Evolutionary conservation across 2,329 filamentous ascomycete genomes (phyloP).

Genomic region (Hypoxylon rubiginosum): DNA sequence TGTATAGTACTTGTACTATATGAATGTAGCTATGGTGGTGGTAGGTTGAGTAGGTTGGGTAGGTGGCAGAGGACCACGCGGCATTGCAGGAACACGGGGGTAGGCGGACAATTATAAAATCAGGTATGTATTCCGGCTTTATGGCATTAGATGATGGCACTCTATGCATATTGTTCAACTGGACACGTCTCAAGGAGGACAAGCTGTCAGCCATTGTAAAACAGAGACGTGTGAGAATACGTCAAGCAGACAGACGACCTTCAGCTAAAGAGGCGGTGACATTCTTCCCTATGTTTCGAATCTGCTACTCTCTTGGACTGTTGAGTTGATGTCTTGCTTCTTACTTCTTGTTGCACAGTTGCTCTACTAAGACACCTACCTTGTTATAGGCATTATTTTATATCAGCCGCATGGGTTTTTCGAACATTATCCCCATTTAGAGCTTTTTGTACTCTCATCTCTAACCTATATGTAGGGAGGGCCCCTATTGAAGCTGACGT

Average conservation of each 20-base stretch:
- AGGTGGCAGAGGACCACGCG: conserved; percentile 18
- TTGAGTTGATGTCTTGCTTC: not conserved
- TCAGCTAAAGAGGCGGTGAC: conserved; percentile 10
- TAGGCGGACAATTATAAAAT: not conserved
- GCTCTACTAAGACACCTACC: no score
- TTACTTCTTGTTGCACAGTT: not conserved
- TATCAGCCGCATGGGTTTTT: not conserved
- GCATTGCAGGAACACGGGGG: conserved; percentile 9
- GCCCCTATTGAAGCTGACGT: not conserved
- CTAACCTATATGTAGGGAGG: no score
- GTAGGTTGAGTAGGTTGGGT: not conserved
- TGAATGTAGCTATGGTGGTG: conserved; percentile 8
- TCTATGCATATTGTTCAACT: conserved; percentile 11
- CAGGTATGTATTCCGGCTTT: not conserved
- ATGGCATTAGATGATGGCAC: not conserved
- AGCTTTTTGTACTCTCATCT: not conserved
- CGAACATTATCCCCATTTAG: not conserved
- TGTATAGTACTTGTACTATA: not conserved
- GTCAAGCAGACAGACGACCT: conserved; percentile 31
- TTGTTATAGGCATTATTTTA: no score
- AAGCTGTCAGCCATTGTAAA: conserved; percentile 12
- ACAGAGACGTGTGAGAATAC: conserved; percentile 19
- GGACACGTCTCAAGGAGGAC: not conserved
- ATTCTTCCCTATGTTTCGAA: conserved; percentile 18
- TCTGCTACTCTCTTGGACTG: not conserved